Base-by-base conservation (phyloP, 208 protist genomes). In the Leptomonas seymouri region DNA sequence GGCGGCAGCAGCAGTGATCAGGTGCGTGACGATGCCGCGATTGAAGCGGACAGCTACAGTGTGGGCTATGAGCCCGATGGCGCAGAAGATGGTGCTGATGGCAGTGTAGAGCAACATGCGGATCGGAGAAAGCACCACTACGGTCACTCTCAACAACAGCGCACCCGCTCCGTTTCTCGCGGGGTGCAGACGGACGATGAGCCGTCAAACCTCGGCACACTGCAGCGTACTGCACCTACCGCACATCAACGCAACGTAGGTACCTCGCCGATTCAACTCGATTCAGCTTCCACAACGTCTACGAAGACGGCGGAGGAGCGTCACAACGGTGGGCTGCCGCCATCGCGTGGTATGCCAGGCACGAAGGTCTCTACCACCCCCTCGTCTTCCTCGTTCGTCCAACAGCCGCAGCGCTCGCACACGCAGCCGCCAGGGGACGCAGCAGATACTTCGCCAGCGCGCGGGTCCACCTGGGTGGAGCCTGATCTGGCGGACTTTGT, bases 381-480 rank as follows among this genome's bases (percentile, higher is more conserved):
- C 34, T 41, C 44, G 25, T 65, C 64, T 21, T 66, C 67, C 28
- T 60, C 69, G 15, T n/a, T 72, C 12, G 46, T 61, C 36, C 74
- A 58, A 27, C 74, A 73, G 48, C 56, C 20, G 45, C 66, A 68
- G 50, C 76, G 74, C 53, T 80, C 74, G 16, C 69, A 74, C 63
- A 71, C 73, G 45, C 66, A 60, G 14, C 78, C 62, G n/a, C 71
- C 72, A 21, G 49, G 57, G 23, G 68, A 68, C 20, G 58, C 30
- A 2, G 14, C 42, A 23, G 39, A 31, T 23, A 34, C 62, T 27
- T 62, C 74, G 39, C 66, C 63, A n/a, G 73, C 61, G 49, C 67
- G 81, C 11, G 53, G 58, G n/a, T 78, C 74, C 14, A 71, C 65
- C 21, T 95, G 90, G 90, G 73, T 80, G 25, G 90, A 95, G 72